phyloP scores from a whole-genome alignment of 2,329 filamentous ascomycete genomes.

The Scytalidium lignicola region DNA sequence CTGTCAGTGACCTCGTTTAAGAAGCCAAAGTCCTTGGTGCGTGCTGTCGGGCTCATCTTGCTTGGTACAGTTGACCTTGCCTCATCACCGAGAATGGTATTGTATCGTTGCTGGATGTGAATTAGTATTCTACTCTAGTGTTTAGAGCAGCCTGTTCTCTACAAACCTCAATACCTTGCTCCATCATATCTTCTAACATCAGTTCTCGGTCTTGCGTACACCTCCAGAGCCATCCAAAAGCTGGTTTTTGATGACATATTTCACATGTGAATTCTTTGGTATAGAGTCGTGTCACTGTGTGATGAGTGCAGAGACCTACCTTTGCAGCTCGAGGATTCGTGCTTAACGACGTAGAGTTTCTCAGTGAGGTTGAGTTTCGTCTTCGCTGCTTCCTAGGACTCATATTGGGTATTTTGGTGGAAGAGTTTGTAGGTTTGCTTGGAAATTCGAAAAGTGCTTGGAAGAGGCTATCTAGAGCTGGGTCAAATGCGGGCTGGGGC shows the following conservation, averaged over 20 bases:
- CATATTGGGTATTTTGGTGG: background rate
- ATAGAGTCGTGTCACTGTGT: slow-evolving; percentile 63
- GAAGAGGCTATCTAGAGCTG: background rate
- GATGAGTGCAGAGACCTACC: slow-evolving; percentile 53
- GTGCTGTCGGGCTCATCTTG: slow-evolving; percentile 18
- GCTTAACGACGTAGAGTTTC: background rate
- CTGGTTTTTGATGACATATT: slow-evolving; percentile 49
- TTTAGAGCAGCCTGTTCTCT: background rate
- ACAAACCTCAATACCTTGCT: slow-evolving; percentile 25
- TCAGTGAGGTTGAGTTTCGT: background rate
- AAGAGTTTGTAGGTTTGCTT: background rate
- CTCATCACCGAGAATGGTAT: background rate
- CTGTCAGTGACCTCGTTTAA: slow-evolving; percentile 36
- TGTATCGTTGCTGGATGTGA: background rate
- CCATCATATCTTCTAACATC: slow-evolving; percentile 33
- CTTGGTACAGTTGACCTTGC: slow-evolving; percentile 10
- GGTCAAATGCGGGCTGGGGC: background rate
- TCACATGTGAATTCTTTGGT: slow-evolving; percentile 48
- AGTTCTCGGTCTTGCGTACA: slow-evolving; percentile 61
- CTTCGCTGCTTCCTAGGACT: background rate
- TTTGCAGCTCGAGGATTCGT: background rate
- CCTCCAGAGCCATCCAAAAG: slow-evolving; percentile 67
- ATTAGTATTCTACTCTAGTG: slow-evolving; percentile 14
- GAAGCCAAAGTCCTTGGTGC: slow-evolving; percentile 15
- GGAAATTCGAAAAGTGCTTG: background rate